A percentile compares a stretch with the other conserved stretches of the same genome.
These are phyloP conservation scores for Monosporascus sp. DNA, from an alignment of 2,329 filamentous ascomycete species.

Conservation along the genomic window DNA sequence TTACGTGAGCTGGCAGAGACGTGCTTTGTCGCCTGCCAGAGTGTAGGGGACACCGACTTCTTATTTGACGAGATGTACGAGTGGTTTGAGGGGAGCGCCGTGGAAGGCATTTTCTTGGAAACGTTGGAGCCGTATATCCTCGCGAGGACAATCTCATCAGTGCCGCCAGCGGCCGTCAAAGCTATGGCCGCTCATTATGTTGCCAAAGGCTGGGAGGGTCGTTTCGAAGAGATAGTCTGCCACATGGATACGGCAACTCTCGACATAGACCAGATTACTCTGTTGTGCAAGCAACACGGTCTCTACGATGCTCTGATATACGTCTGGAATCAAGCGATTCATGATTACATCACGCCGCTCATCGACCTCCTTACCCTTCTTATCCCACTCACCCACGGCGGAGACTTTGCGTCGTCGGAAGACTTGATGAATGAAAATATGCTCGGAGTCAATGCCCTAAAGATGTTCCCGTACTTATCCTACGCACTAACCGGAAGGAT, in stretches of 20 bases:
- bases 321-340: slow-evolving; percentile 88
- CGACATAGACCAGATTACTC: slow-evolving; percentile 89
- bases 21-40: slow-evolving; percentile 78
- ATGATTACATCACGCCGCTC: slow-evolving; percentile 86
- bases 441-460: slow-evolving; percentile 68
- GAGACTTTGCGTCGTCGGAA: slow-evolving; percentile 45
- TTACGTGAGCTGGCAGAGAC: slow-evolving; percentile 74
- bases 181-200: slow-evolving; percentile 79
- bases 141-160: slow-evolving; percentile 64
- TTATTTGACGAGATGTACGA: slow-evolving; percentile 89
- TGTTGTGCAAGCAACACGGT: slow-evolving; percentile 82
- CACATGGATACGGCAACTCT: slow-evolving; percentile 85
- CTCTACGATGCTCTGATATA: slow-evolving; percentile 95
- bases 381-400: slow-evolving; percentile 51
- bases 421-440: slow-evolving; percentile 55
- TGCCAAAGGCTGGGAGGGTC: slow-evolving; percentile 65
- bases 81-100: slow-evolving; percentile 74
- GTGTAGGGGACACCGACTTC: slow-evolving; percentile 73
- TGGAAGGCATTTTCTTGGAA: slow-evolving; percentile 75
- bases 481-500: slow-evolving; percentile 83
- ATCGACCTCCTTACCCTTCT: slow-evolving; percentile 75
- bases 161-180: slow-evolving; percentile 83
- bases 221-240: slow-evolving; percentile 90
- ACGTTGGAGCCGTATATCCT: slow-evolving; percentile 84
- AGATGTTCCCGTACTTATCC: slow-evolving; percentile 91